phyloP scores from a whole-genome alignment of 2,329 filamentous ascomycete species.

The Phoma sp. region DNA sequence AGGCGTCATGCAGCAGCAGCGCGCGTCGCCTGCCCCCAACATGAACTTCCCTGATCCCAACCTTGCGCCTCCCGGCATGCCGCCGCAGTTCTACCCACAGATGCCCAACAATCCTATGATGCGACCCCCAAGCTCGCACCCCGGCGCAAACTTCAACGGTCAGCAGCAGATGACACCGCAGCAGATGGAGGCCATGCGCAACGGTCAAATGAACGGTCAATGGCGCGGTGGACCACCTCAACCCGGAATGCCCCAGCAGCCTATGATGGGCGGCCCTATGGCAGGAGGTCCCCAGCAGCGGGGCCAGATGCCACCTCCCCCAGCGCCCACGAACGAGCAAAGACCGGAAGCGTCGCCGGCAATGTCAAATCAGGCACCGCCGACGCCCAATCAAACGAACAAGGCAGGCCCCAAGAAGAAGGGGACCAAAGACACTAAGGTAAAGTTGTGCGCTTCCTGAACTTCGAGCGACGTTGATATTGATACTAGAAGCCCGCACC shows the following conservation, averaged over 20 bases:
- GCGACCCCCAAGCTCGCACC: constrained; percentile 57
- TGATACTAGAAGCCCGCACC: constrained; percentile 50
- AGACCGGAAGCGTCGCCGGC: constrained; percentile 56
- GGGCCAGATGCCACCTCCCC: constrained; percentile 61
- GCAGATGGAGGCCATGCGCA: constrained; percentile 57
- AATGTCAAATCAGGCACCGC: constrained; percentile 63
- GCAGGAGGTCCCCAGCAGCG: constrained; percentile 73
- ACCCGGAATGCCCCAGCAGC: constrained; percentile 61
- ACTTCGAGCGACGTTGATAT: constrained; percentile 42
- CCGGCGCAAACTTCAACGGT: constrained; percentile 64
- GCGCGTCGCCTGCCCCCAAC: constrained; percentile 66
- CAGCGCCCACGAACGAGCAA: constrained; percentile 51
- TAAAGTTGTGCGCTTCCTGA: constrained; percentile 51
- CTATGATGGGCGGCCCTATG: constrained; percentile 59
- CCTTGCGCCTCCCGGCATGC: constrained; percentile 56
- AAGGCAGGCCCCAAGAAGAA: constrained; percentile 82
- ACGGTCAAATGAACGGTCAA: constrained; percentile 23
- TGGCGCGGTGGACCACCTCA: constrained; percentile 37
- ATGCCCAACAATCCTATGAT: constrained; percentile 56
- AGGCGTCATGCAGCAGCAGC: constrained; percentile 67
- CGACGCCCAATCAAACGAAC: constrained; percentile 74
- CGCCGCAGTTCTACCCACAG: constrained; percentile 46
- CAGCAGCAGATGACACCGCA: constrained; percentile 67
- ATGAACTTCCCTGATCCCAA: constrained; percentile 54
- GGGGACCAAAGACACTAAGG: constrained; percentile 72